A percentile compares a stretch with the other conserved stretches of the same genome.
Evolutionary conservation across 192 early-diverging fungal genomes (phyloP).

Genomic region (Paraglomus brasilianum): DNA sequence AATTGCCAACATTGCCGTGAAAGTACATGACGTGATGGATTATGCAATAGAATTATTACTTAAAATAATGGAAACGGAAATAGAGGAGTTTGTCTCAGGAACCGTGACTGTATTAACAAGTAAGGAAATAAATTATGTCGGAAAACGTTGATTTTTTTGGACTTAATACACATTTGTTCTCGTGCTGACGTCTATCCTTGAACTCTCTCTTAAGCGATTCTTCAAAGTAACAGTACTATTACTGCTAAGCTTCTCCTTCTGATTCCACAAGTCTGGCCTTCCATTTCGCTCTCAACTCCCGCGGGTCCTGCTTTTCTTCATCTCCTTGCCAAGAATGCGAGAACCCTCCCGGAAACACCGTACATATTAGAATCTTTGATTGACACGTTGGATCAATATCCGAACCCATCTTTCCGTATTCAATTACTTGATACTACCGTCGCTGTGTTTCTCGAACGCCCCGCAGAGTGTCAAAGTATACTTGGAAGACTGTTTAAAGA

Average conservation of each 20-base stretch:
- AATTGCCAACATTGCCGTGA: conserved; percentile 6
- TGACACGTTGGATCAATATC: conserved; percentile 16
- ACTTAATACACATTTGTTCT: not conserved
- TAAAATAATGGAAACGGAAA: conserved; percentile 19
- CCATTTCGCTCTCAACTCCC: not conserved
- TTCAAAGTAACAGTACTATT: not conserved
- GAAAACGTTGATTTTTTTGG: too few relatives aligned
- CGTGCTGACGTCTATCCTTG: not conserved
- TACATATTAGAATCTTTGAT: conserved; percentile 25
- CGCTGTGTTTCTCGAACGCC: conserved; percentile 11
- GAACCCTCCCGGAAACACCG: conserved; percentile 2
- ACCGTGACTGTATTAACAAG: conserved; percentile 11
- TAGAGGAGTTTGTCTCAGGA: conserved; percentile 7
- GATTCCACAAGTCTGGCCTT: conserved; percentile 2
- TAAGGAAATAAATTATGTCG: not conserved
- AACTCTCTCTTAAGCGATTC: not conserved
- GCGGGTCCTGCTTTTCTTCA: conserved; percentile 22
- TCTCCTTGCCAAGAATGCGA: conserved; percentile 7
- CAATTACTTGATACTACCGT: conserved; percentile 18
- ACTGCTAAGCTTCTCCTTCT: not conserved
- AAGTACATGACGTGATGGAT: not conserved
- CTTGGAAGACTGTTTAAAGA: conserved; percentile 20
- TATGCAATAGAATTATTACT: conserved; percentile 25
- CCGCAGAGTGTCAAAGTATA: conserved; percentile 16
- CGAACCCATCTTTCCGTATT: not conserved